Base-by-base conservation (phyloP, 2,329 filamentous ascomycete genomes). In the Fusarium longipes region DNA sequence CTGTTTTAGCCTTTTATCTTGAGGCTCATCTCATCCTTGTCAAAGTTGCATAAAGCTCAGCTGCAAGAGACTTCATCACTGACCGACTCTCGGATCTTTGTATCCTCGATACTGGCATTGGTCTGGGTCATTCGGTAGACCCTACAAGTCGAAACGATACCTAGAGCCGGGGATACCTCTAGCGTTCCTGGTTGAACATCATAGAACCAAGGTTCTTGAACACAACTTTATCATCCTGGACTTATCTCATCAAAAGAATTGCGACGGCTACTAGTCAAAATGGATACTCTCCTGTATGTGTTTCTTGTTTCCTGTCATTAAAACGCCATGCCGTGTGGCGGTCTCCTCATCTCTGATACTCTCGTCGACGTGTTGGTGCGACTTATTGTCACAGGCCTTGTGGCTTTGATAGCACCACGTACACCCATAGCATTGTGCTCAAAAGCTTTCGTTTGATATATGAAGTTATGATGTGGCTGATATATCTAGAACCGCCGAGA, bases 401-500 rank as follows among this genome's bases (percentile, higher is more conserved):
- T 44, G 17, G 18, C 17, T 30, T 35, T 47, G 39, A 20, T 17
- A 20, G 24, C 20, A 32, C 22, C 18, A 5, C 24, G 8, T 33
- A 11, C 22, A 18, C 18, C 35, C 25, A 14, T 57, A 17, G 7
- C n/a, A n/a, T 43, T 6, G 24, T 43, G 20, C 17, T 12, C 15
- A 6, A 22, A 44, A 33, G 6, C 4, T 10, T 5, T 8, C 24
- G 2, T 22, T 22, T 39, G 15, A 3, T 32, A 35, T 10, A 11
- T 20, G 12, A 36, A 36, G 3, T 22, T n/a, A 11, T 14, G 33
- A 32, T 44, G 30, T 59, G 43, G 61, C 69, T 75, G 45, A 75
- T 57, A 39, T 53, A 43, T 50, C 39, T 73, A 96, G 93, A 63
- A 97, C 94, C 44, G 93, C 93, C 74, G 93, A 97, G 77, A 91